Percentiles rank a stretch among this genome's conserved stretches.
phyloP scores from a whole-genome alignment of 345 rosid species.

The Syzygium aqueum region DNA sequence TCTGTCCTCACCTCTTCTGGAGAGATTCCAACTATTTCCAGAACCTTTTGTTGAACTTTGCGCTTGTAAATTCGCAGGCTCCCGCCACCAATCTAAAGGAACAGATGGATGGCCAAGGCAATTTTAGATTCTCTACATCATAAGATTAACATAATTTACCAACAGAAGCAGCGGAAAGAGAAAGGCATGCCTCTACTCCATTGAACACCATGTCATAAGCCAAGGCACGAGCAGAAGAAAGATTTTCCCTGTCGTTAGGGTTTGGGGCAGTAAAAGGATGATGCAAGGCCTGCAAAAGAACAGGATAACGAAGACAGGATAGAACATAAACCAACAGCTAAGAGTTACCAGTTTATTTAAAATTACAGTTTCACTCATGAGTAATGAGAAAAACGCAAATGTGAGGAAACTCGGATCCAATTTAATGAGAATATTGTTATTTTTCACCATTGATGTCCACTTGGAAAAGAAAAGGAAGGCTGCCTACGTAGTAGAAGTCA shows the following conservation, averaged over 20 bases:
- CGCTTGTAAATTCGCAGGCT: slow-evolving; percentile 93
- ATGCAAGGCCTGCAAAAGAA: slow-evolving; percentile 64
- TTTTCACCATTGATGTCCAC: not conserved
- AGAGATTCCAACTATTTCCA: slow-evolving; percentile 77
- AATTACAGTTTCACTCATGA: not conserved
- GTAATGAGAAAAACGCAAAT: not conserved
- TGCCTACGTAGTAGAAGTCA: not conserved
- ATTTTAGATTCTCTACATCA: not conserved
- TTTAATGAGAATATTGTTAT: not conserved
- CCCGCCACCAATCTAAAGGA: slow-evolving; percentile 90
- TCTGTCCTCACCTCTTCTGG: slow-evolving; percentile 47
- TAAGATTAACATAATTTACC: not conserved
- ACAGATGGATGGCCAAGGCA: not conserved
- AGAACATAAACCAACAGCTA: not conserved
- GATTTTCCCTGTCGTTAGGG: slow-evolving; percentile 79
- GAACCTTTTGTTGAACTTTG: slow-evolving; percentile 75
- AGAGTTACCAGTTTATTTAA: not conserved
- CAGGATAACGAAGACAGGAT: not conserved
- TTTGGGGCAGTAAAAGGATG: slow-evolving; percentile 97
- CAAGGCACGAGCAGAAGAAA: slow-evolving; percentile 85
- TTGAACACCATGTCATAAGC: slow-evolving; percentile 98
- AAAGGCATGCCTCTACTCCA: slow-evolving; percentile 73
- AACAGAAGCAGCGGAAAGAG: not conserved
- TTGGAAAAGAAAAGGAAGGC: not conserved
- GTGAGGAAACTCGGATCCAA: not conserved